Evolutionary conservation across 2,329 filamentous ascomycete genomes (phyloP).

Genomic region (Mariannaea sp.): DNA sequence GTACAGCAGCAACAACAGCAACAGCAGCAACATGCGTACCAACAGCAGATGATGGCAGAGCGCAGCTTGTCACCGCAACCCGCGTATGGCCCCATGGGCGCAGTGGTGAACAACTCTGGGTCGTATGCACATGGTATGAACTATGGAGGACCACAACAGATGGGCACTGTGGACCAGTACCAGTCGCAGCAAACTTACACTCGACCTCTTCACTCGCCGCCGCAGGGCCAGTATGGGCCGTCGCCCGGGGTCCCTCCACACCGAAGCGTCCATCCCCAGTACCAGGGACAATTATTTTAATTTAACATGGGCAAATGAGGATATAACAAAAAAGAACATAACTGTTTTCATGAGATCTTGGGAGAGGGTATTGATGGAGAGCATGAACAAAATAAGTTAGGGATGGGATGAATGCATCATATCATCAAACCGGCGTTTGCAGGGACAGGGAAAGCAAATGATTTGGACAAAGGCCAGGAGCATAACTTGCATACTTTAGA

Average conservation of each 20-base stretch:
- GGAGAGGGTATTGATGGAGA: constrained; percentile 16
- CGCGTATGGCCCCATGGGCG: constrained; percentile 34
- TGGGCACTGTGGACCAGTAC: constrained; percentile 24
- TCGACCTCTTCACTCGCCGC: constrained; percentile 40
- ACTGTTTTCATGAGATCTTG: background rate
- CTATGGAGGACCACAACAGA: constrained; percentile 34
- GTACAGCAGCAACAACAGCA: constrained; percentile 7
- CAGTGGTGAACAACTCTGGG: constrained; percentile 27
- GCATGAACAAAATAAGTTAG: constrained; percentile 22
- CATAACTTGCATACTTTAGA: constrained; percentile 19
- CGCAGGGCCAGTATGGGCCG: constrained; percentile 40
- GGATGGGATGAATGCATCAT: constrained; percentile 24
- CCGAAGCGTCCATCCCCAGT: constrained; percentile 37
- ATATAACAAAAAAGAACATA: background rate
- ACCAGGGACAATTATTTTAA: constrained; percentile 47
- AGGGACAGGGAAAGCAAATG: constrained; percentile 16
- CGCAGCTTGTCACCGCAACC: constrained; percentile 34
- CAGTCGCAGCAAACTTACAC: constrained; percentile 42
- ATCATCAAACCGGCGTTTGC: constrained; percentile 26
- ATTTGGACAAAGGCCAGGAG: constrained; percentile 20
- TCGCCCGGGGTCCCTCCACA: constrained; percentile 26
- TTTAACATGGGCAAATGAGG: background rate
- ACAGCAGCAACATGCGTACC: constrained; percentile 37
- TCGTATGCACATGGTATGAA: constrained; percentile 29
- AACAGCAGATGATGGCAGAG: constrained; percentile 35